Conservation (phyloP, 495 filamentous ascomycete genomes). For the Aspergillus sclerotioniger region DNA sequence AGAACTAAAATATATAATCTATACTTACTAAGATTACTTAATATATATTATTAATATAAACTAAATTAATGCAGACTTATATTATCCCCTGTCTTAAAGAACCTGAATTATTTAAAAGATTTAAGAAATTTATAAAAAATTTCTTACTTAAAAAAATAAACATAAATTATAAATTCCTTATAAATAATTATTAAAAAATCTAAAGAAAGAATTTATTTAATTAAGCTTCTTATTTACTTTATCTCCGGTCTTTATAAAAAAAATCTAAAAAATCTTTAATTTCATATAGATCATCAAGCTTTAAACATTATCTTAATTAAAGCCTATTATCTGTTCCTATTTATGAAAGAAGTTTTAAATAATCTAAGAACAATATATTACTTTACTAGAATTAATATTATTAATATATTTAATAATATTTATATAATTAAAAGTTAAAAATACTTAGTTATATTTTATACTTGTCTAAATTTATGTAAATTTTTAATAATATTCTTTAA, state of each 20-base stretch:
- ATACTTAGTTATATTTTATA: neutral
- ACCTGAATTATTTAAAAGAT: too few relatives aligned
- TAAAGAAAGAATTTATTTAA: neutral
- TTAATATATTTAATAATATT: slow-evolving; percentile 9
- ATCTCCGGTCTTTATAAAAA: neutral
- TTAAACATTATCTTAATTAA: slow-evolving; percentile 1
- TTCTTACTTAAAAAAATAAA: too few relatives aligned
- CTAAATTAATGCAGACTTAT: neutral
- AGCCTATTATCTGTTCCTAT: neutral
- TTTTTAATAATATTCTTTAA: slow-evolving; percentile 1
- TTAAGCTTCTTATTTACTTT: neutral
- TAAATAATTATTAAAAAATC: slow-evolving; percentile 2
- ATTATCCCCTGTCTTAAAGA: neutral
- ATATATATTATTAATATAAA: neutral
- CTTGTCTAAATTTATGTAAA: neutral
- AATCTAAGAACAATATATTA: slow-evolving; percentile 4
- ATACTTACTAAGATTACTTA: too few relatives aligned
- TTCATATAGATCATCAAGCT: too few relatives aligned
- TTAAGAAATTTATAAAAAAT: slow-evolving; percentile 3
- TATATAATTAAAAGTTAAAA: neutral
- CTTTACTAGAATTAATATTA: slow-evolving; percentile 5
- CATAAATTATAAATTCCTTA: too few relatives aligned
- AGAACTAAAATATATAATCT: too few relatives aligned
- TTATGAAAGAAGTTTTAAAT: neutral
- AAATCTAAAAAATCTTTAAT: neutral